A percentile compares a stretch with the other conserved stretches of the same genome.
Evolutionary conservation across 371 early-diverging fungal species (phyloP).

Genomic region (Sporodiniella umbellata): DNA sequence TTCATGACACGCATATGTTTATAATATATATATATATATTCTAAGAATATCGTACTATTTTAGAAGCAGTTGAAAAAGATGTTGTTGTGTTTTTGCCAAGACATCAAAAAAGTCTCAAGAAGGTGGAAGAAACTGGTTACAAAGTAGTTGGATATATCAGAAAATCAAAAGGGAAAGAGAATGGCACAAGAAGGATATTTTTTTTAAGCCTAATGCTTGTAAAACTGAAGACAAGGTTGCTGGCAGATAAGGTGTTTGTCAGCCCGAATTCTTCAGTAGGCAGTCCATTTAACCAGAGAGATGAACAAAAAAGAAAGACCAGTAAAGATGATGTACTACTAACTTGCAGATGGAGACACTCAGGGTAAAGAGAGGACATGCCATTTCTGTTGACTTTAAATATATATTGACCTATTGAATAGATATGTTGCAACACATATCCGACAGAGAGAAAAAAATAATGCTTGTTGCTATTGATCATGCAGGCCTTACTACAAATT

Average conservation of each 20-base stretch:
- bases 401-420: conserved; percentile 6
- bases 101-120: conserved; percentile 7
- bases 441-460: conserved; percentile 15
- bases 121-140: conserved; percentile 13
- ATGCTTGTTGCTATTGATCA: conserved; percentile 11
- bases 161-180: conserved; percentile 13
- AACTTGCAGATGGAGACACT: conserved; percentile 16
- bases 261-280: conserved; percentile 12
- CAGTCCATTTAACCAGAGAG: conserved; percentile 18
- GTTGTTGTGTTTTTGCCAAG: conserved; percentile 12
- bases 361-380: conserved; percentile 16
- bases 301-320: conserved; percentile 4
- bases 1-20: neutral
- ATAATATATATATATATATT: conserved; percentile 11
- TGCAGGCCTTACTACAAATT: conserved; percentile 11
- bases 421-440: conserved; percentile 12
- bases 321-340: conserved; percentile 12
- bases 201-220: conserved; percentile 12
- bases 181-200: conserved; percentile 8
- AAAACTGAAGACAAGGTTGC: conserved; percentile 15
- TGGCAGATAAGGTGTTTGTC: conserved; percentile 16
- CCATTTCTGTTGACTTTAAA: conserved; percentile 11
- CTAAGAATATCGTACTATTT: conserved; percentile 14
- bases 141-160: conserved; percentile 12
- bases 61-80: conserved; percentile 14